A percentile compares a stretch with the other conserved stretches of the same genome.
phyloP scores from a whole-genome alignment of 2,329 filamentous ascomycete genomes.

The Microsporum audouinii region DNA sequence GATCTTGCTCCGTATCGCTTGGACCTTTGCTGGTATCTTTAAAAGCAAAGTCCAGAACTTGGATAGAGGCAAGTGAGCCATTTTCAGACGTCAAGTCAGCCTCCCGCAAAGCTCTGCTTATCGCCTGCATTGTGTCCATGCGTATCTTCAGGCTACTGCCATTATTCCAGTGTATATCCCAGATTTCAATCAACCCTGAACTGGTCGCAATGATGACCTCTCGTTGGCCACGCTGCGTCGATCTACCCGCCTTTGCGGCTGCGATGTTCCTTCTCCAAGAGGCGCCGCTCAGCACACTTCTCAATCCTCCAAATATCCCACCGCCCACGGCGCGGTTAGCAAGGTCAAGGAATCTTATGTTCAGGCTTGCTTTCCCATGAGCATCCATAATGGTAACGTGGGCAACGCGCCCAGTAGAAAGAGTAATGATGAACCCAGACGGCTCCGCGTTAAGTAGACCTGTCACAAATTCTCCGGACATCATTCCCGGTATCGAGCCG shows the following conservation, averaged over 20 bases:
- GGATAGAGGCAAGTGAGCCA: slow-evolving; percentile 19
- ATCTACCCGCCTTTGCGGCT: slow-evolving; percentile 63
- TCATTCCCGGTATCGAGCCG: slow-evolving; percentile 59
- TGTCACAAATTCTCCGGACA: slow-evolving; percentile 64
- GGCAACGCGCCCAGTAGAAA: slow-evolving; percentile 75
- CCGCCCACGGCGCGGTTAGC: slow-evolving; percentile 46
- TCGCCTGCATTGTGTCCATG: slow-evolving; percentile 54
- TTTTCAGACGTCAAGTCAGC: slow-evolving; percentile 40
- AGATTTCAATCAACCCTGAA: slow-evolving; percentile 67
- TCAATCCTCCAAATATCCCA: slow-evolving; percentile 71
- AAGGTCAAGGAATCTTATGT: slow-evolving; percentile 55
- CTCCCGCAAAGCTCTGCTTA: slow-evolving; percentile 52
- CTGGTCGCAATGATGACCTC: slow-evolving; percentile 70
- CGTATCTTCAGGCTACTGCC: slow-evolving; percentile 65
- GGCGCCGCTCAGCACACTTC: slow-evolving; percentile 59
- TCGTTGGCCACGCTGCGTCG: slow-evolving; percentile 65
- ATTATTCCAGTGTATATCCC: slow-evolving; percentile 81
- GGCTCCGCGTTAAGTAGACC: slow-evolving; percentile 75
- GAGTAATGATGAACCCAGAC: slow-evolving; percentile 71
- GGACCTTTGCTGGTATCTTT: not conserved
- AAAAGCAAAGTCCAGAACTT: slow-evolving; percentile 51
- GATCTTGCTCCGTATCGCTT: slow-evolving; percentile 12
- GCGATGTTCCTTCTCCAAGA: slow-evolving; percentile 65
- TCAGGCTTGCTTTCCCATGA: slow-evolving; percentile 73
- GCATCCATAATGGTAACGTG: slow-evolving; percentile 77